These are phyloP conservation scores for Catenaria anguillulae DNA, from an alignment of 371 early-diverging fungal genomes.

Conservation along the genomic window DNA sequence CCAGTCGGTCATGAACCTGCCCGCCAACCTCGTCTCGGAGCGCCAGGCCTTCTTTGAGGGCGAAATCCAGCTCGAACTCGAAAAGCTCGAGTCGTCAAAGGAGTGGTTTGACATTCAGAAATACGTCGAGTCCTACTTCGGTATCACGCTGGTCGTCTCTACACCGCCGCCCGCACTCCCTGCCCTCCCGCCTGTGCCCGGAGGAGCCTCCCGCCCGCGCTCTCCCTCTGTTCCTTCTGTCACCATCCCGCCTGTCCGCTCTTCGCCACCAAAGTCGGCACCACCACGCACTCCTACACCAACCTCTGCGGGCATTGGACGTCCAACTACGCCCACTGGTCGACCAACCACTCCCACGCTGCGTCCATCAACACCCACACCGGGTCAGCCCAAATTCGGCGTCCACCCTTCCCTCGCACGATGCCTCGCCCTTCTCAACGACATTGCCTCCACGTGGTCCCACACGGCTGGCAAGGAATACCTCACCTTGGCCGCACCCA, in stretches of 20 bases:
- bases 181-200: too few relatives aligned
- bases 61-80: background rate
- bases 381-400: too few relatives aligned
- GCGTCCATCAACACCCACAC: background rate
- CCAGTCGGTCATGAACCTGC: background rate
- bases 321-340: background rate
- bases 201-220: too few relatives aligned
- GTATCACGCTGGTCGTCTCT: background rate
- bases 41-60: background rate
- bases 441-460: background rate
- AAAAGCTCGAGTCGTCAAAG: background rate
- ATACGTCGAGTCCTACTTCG: conserved; percentile 5
- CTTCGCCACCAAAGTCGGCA: too few relatives aligned
- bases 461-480: background rate
- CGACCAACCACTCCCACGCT: too few relatives aligned
- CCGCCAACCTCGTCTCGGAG: background rate
- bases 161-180: background rate
- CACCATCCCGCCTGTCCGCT: background rate
- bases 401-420: background rate
- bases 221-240: background rate
- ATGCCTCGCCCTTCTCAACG: background rate
- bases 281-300: background rate
- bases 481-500: background rate
- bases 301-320: background rate
- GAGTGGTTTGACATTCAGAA: conserved; percentile 6